Conservation (phyloP, 148 eudicot species). For the Rhododendron ovatum region DNA sequence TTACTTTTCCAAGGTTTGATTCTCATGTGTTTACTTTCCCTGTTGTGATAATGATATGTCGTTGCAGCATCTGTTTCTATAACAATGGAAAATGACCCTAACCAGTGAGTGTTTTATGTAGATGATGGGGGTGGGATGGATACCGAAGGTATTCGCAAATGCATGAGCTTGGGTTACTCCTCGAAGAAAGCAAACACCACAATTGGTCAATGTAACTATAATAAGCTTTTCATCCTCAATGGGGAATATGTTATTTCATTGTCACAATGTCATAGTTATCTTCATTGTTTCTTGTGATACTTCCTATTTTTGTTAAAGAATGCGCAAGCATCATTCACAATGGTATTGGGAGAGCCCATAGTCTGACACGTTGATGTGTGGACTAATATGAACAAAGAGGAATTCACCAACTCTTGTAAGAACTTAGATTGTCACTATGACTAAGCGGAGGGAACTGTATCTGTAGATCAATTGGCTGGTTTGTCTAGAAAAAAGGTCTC, state of each 20-base stretch:
- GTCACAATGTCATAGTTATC: neutral
- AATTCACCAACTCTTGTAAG: neutral
- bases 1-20: slow-evolving; percentile 71
- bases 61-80: slow-evolving; percentile 4
- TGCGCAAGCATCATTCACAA: neutral
- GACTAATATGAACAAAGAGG: neutral
- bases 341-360: neutral
- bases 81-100: neutral
- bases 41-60: neutral
- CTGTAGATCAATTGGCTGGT: neutral
- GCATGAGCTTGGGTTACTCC: slow-evolving; percentile 99
- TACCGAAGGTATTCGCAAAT: slow-evolving; percentile 80
- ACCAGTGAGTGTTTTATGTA: slow-evolving; percentile 18
- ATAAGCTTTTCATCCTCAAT: neutral
- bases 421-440: neutral
- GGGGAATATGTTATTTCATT: neutral
- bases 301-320: neutral
- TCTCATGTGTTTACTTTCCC: neutral
- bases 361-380: neutral
- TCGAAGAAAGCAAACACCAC: slow-evolving; percentile 80
- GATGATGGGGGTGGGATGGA: slow-evolving; percentile 99
- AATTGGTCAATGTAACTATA: slow-evolving; percentile 81
- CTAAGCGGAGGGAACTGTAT: neutral
- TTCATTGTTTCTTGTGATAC: neutral
- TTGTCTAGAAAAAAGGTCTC: neutral